phyloP scores from a whole-genome alignment of 768 basidiomycete genomes.

The Auriculariales sp. region DNA sequence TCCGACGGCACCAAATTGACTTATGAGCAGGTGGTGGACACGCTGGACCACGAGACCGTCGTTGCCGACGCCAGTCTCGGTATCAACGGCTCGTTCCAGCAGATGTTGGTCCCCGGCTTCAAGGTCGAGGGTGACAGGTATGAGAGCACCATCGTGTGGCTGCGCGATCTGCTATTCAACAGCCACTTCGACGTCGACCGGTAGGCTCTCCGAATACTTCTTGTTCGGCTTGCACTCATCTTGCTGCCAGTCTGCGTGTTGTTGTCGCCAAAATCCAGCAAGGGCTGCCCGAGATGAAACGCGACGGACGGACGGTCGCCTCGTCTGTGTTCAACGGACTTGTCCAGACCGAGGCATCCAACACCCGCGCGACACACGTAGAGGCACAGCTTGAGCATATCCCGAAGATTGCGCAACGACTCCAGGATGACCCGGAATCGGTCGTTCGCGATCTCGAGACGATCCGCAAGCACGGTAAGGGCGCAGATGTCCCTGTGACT shows the following conservation, averaged over 20 bases:
- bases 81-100: constrained; percentile 48
- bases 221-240: not conserved
- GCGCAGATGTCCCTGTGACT: not conserved
- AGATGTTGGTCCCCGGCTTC: constrained; percentile 59
- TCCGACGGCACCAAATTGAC: constrained; percentile 51
- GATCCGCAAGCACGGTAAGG: constrained; percentile 53
- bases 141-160: constrained; percentile 71
- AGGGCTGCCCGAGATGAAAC: constrained; percentile 79
- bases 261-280: constrained; percentile 81
- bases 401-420: constrained; percentile 52
- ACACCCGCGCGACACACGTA: constrained; percentile 50
- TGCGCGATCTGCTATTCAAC: constrained; percentile 66
- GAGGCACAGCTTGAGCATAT: constrained; percentile 67
- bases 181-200: constrained; percentile 67
- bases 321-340: constrained; percentile 53
- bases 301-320: constrained; percentile 72
- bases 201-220: constrained; percentile 20
- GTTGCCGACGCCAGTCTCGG: constrained; percentile 67
- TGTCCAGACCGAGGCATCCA: constrained; percentile 54
- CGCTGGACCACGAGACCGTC: constrained; percentile 83
- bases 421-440: constrained; percentile 57
- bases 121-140: constrained; percentile 77
- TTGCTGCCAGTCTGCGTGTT: constrained; percentile 50
- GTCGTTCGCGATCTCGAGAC: constrained; percentile 65
- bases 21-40: constrained; percentile 85